Evolutionary conservation across 306 rosid species (phyloP), one percentile per base, ranked within the genome.

Genomic region (Astragalus glycyphyllos): DNA sequence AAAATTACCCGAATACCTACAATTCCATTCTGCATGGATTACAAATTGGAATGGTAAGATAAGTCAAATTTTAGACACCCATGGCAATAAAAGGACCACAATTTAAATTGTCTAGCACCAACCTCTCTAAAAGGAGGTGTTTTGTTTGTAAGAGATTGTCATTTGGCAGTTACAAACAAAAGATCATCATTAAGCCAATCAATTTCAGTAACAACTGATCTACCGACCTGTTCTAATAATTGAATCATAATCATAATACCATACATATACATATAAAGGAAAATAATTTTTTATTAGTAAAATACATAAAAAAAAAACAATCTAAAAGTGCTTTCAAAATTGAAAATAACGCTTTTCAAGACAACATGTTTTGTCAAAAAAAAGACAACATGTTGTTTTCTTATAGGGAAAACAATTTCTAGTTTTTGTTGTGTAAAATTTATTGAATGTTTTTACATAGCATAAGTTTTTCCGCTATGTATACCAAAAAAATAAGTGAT

Each of bases 141-240:
- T 56, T 35, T 50, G 15, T 59, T 37, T 29, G 71, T 4, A 58
- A 58, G 42, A 20, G 37, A 56, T 50, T 76, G 72, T 26, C 29
- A 34, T 58, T 72, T 71, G 72, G 58, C 16, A 11, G 62, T 72
- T 65, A 7, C 61, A 54, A 65, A 57, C 75, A 65, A 58, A 35
- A 37, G 46, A 32, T 71, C 56, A 34, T 13, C 11, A 34, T 76
- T 56, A 49, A 44, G 53, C 46, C 59, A 51, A 20, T 32, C 62
- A 8, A 53, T 11, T 50, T 50, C 61, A 16, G 50, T 53, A 75
- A 66, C 66, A 58, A 34, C 54, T 20, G 20, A 35, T n/a, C 56
- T n/a, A 13, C 12, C 9, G 7, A 44, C 34, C 40, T 8, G 37
- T 71, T 16, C 26, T 54, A 71, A 26, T 50, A 37, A 44, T 54